Conservation (phyloP, 73 alveolate genomes). For the Paramecium tetraurelia region DNA sequence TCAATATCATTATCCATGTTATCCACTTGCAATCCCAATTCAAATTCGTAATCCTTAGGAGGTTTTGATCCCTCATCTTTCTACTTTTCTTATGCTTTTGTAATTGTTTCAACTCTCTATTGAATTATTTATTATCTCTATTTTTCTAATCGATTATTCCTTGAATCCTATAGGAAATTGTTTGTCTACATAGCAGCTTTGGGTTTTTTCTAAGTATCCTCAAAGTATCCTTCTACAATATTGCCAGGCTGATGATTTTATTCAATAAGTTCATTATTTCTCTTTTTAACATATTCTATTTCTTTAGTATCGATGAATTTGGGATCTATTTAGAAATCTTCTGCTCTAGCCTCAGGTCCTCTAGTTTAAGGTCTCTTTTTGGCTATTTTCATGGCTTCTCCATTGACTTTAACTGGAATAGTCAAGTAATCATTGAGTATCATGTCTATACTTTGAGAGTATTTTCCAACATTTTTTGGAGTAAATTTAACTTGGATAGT, state of each 20-base stretch:
- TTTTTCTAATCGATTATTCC: conserved; percentile 58
- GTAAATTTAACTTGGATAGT: conserved; percentile 84
- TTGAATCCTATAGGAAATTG: conserved; percentile 59
- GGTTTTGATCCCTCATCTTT: neutral
- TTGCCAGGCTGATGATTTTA: conserved; percentile 61
- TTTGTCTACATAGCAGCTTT: conserved; percentile 17
- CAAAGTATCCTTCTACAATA: conserved; percentile 66
- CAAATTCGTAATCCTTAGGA: conserved; percentile 44
- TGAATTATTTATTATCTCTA: neutral
- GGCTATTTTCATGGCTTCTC: conserved; percentile 72
- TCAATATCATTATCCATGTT: conserved; percentile 67
- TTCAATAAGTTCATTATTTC: conserved; percentile 34
- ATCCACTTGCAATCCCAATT: neutral
- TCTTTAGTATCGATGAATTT: conserved; percentile 24
- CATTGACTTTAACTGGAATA: conserved; percentile 86
- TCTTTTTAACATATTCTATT: conserved; percentile 18
- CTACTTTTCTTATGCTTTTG: neutral
- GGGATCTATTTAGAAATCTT: conserved; percentile 66
- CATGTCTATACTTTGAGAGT: conserved; percentile 73
- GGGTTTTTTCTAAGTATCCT: neutral
- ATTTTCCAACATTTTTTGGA: conserved; percentile 92
- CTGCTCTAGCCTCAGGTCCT: conserved; percentile 77
- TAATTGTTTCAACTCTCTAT: neutral
- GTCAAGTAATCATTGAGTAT: conserved; percentile 78
- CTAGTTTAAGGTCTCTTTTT: conserved; percentile 67